Base-by-base conservation (phyloP, 2,329 filamentous ascomycete genomes). In the Alternaria ventricosa region DNA sequence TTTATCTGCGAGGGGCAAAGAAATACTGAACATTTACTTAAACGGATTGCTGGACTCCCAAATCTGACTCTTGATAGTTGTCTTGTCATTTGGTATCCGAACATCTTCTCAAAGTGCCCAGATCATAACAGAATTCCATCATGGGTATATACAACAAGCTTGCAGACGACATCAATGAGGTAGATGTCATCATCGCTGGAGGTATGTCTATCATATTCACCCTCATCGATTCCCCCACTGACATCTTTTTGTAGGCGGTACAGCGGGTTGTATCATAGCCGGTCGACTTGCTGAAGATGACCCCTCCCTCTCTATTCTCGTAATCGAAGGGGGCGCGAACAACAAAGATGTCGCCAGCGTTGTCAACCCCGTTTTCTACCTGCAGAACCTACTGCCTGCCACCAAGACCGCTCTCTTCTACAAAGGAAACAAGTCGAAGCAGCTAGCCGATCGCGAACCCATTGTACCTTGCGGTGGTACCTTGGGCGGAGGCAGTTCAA, bases 401-500 rank as follows among this genome's bases (percentile, higher is more conserved):
- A 84, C 83, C 59, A 85, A 85, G 61, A 83, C 82, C 1, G 82
- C 84, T 9, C 74, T 85, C 23, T 87, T 88, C 72, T 87, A 87
- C 72, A 80, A 85, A 65, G 80, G 80, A 4, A 84, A 84, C 44
- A 71, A 82, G 28, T 81, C 82, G 0, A 75, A 82, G 36, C 71
- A 84, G 22, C 79, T 88, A 3, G 83, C 80, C 49, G 80, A 81
- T 13, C 78, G 85, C n/a, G 80, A 82, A 59, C 79, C 78, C 3
- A 78, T 83, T 22, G 80, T 84, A 7, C 80, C 81, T 11, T 78
- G 71, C 12, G 83, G 82, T 55, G 82, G 84, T 23, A 84, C 87
- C 0, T 82, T 92, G 0, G 90, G 90, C 18, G 90, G 90, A 7
- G 88, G 88, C 7, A 77, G 74, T 22, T 79, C 77, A 1, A 81